These are phyloP conservation scores for Aspergillus biplanus DNA, from an alignment of 495 filamentous ascomycete species.

Conservation along the genomic window DNA sequence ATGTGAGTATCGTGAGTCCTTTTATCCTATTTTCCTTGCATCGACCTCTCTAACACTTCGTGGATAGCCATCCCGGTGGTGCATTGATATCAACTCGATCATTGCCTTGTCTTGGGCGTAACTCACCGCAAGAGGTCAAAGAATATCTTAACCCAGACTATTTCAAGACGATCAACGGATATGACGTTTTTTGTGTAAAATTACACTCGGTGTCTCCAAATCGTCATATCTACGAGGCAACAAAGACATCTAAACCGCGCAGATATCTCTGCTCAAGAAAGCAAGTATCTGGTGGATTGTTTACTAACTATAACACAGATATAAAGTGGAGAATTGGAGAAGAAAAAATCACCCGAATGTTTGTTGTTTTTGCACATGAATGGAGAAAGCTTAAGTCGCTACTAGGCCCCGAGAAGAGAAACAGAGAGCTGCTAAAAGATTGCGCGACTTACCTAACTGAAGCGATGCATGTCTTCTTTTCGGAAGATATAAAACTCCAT, in stretches of 20 bases:
- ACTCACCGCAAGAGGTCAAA: slow-evolving; percentile 10
- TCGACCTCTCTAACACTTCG: neutral
- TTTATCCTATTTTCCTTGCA: neutral
- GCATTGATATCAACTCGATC: slow-evolving; percentile 16
- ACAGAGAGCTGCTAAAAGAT: slow-evolving; percentile 1
- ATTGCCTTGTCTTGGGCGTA: slow-evolving; percentile 4
- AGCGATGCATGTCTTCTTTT: slow-evolving; percentile 1
- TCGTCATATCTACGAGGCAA: slow-evolving; percentile 11
- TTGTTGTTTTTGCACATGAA: neutral
- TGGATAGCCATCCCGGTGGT: slow-evolving; percentile 7
- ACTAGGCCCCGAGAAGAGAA: neutral
- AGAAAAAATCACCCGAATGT: neutral
- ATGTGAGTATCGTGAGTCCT: neutral
- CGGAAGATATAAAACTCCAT: neutral
- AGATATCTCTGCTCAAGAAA: slow-evolving; percentile 16
- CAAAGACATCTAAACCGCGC: slow-evolving; percentile 6
- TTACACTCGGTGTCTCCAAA: slow-evolving; percentile 10
- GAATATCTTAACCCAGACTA: slow-evolving; percentile 12
- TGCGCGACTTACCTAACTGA: slow-evolving; percentile 2
- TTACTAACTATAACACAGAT: slow-evolving; percentile 7
- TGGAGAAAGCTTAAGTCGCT: neutral
- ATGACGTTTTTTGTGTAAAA: slow-evolving; percentile 8
- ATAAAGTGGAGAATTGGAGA: neutral
- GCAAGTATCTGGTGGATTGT: slow-evolving; percentile 15
- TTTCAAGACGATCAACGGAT: slow-evolving; percentile 8